phyloP scores from a whole-genome alignment of 2,329 filamentous ascomycete species.

The Rhynchosporium graminicola region DNA sequence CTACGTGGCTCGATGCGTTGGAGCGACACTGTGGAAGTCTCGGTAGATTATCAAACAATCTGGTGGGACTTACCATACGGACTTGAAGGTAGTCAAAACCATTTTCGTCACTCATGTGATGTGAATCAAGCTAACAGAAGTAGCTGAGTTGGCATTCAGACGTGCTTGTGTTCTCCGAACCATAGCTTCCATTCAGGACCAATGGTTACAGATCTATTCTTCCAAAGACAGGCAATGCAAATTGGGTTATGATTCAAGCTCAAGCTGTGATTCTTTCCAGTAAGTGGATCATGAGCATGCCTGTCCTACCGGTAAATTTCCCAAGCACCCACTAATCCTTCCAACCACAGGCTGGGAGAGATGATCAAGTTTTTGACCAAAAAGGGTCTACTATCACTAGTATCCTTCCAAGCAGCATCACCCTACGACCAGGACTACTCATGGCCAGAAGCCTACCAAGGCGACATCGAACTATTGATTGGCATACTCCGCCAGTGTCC shows the following conservation, averaged over 20 bases:
- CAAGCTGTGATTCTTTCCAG: slow-evolving; percentile 75
- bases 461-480: slow-evolving; percentile 64
- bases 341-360: slow-evolving; percentile 48
- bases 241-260: slow-evolving; percentile 71
- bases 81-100: slow-evolving; percentile 55
- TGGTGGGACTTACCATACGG: slow-evolving; percentile 75
- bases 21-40: slow-evolving; percentile 35
- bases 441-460: slow-evolving; percentile 47
- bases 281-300: slow-evolving; percentile 2
- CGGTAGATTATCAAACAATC: slow-evolving; percentile 45
- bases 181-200: slow-evolving; percentile 66
- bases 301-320: neutral
- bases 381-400: slow-evolving; percentile 60
- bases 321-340: neutral
- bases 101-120: neutral
- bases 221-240: slow-evolving; percentile 70
- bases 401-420: slow-evolving; percentile 55
- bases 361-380: slow-evolving; percentile 70
- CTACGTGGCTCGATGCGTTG: slow-evolving; percentile 59
- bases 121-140: slow-evolving; percentile 23
- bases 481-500: slow-evolving; percentile 65
- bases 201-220: slow-evolving; percentile 68
- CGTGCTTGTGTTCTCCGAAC: slow-evolving; percentile 68
- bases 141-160: slow-evolving; percentile 66
- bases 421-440: slow-evolving; percentile 41